Conservation (phyloP, 305 asterid species). For the Plantago coronopus region DNA sequence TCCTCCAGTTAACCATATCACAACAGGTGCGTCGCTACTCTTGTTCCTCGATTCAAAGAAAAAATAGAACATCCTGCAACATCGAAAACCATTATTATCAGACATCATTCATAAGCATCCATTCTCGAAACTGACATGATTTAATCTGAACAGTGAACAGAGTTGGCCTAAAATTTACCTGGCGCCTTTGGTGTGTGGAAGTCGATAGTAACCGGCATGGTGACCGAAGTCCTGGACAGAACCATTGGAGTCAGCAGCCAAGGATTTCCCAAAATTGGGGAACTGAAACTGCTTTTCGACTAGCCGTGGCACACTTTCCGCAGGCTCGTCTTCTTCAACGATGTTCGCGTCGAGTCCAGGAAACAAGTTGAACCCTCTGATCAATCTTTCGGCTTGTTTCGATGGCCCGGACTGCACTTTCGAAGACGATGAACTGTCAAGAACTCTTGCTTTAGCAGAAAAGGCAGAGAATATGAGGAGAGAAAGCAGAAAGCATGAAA, state of each 20-base stretch:
- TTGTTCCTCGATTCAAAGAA: conserved; percentile 61
- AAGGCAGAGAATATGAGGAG: conserved; percentile 3
- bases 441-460: background rate
- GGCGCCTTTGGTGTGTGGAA: conserved; percentile 52
- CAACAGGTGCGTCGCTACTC: conserved; percentile 46
- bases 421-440: background rate
- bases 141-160: background rate
- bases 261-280: conserved; percentile 14
- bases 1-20: conserved; percentile 71
- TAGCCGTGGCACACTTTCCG: conserved; percentile 3
- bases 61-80: conserved; percentile 58
- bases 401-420: background rate
- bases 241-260: conserved; percentile 20
- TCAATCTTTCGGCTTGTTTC: conserved; percentile 23
- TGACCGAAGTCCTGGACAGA: conserved; percentile 48
- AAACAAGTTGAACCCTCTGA: conserved; percentile 30
- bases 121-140: background rate
- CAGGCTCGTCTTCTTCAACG: conserved; percentile 19
- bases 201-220: conserved; percentile 65
- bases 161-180: too few relatives aligned
- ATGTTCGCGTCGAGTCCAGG: conserved; percentile 25
- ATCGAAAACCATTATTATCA: background rate
- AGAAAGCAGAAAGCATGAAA: conserved; percentile 18
- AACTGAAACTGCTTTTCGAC: conserved; percentile 25
- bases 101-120: background rate